phyloP scores from a whole-genome alignment of 306 rosid species.

The Argentina anserina region DNA sequence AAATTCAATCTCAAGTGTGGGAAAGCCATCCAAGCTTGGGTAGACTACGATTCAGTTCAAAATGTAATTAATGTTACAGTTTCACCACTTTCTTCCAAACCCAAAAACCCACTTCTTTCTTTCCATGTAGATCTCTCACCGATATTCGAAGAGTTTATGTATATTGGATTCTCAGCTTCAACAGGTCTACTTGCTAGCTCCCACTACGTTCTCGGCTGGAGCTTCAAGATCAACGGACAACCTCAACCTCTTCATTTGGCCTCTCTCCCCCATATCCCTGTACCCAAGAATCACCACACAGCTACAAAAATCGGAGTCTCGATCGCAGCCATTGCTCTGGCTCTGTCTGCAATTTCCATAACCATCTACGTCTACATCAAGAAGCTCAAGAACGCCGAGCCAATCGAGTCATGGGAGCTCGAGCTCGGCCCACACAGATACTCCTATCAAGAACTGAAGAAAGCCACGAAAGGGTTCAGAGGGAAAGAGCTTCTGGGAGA shows the following conservation, averaged over 20 bases:
- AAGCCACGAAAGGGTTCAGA: constrained; percentile 64
- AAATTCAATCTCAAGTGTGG: constrained; percentile 41
- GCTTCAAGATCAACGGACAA: constrained; percentile 63
- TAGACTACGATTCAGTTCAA: constrained; percentile 58
- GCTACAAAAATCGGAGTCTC: constrained; percentile 40
- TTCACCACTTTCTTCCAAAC: constrained; percentile 56
- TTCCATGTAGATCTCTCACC: constrained; percentile 52
- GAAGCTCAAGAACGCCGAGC: constrained; percentile 59
- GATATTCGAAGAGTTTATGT: constrained; percentile 52
- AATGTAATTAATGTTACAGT: constrained; percentile 43
- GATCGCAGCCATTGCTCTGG: constrained; percentile 23
- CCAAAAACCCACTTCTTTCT: constrained; percentile 52
- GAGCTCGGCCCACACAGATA: constrained; percentile 86
- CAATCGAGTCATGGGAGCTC: constrained; percentile 74
- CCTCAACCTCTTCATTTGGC: constrained; percentile 52
- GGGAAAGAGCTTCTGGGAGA: constrained; percentile 65
- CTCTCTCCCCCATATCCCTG: constrained; percentile 58
- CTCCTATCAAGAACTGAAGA: constrained; percentile 68
- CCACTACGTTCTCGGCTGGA: constrained; percentile 86
- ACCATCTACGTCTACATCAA: constrained; percentile 43
- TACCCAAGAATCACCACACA: constrained; percentile 50
- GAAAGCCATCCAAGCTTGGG: constrained; percentile 56
- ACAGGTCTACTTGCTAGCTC: constrained; percentile 90
- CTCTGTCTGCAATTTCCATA: constrained; percentile 18
- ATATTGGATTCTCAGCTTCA: constrained; percentile 83